Base-by-base conservation (phyloP, 2,329 filamentous ascomycete genomes). In the Stachybotrys chartarum region DNA sequence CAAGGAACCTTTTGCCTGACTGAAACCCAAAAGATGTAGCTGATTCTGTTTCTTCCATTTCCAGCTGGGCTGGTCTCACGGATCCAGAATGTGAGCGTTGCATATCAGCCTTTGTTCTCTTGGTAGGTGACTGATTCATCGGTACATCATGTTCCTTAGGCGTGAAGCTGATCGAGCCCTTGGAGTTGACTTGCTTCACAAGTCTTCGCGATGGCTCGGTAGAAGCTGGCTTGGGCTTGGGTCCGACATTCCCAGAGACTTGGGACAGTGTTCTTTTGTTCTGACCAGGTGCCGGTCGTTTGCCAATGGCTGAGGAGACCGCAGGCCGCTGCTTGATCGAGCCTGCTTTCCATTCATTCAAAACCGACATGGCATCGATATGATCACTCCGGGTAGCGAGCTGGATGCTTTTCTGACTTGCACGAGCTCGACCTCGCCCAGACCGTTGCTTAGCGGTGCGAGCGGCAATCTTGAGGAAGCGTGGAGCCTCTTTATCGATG, bases 361-460 rank as follows among this genome's bases (percentile, higher is more conserved):
- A 67, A 10, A 81, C 72, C 7, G 74, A 74, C 10, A 76, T 69
- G 1, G 77, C 83, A 63, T 86, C 84, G 17, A 82, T 59, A 57
- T 85, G 82, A 62, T 87, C 84, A 59, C 73, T 72, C n/a, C 82
- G 77, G 32, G 75, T 84, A 24, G 80, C 82, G n/a, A 87, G 71
- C 55, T 78, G 75, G 57, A 87, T 83, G n/a, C 72, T 66, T 63
- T 87, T 87, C 48, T 64, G 73, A 0, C 69, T 70, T 1, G 82
- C 82, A 54, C 77, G 84, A 7, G 78, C 74, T 63, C 80, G 79
- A 16, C 84, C 84, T 58, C 78, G 71, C 12, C 75, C 73, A 30
- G 59, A 63, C 39, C 74, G 76, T 53, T 67, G 73, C 54, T 70
- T 78, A 5, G 77, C 82, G 53, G 80, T 75, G 16, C 84, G 81